These are phyloP conservation scores for Mariannaea elegans DNA, from an alignment of 2,329 filamentous ascomycete species.

Conservation along the genomic window DNA sequence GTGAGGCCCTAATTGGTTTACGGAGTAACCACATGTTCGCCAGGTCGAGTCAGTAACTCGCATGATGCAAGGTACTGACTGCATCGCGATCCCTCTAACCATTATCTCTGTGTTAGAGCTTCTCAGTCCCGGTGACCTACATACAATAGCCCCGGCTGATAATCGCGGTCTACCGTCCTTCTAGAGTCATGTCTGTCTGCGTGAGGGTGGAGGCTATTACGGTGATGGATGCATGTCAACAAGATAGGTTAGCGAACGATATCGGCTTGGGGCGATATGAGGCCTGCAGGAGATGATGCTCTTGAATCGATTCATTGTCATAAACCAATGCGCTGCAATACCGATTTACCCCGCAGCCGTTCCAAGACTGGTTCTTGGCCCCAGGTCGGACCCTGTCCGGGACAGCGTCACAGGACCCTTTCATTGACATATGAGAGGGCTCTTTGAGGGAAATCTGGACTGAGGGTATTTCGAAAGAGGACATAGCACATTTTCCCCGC, in stretches of 20 bases:
- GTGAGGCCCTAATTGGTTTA: too few relatives aligned
- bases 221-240: background rate
- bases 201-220: background rate
- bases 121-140: background rate
- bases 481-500: conserved; percentile 12
- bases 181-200: conserved; percentile 1
- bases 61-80: conserved; percentile 33
- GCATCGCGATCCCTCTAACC: background rate
- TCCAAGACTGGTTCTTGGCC: conserved; percentile 14
- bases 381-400: conserved; percentile 17
- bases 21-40: conserved; percentile 2
- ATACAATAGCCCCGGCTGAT: background rate
- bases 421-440: conserved; percentile 4
- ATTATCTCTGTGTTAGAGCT: background rate
- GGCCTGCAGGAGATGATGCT: too few relatives aligned
- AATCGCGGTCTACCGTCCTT: conserved; percentile 12
- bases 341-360: conserved; percentile 35
- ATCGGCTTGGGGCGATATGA: too few relatives aligned
- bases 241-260: background rate
- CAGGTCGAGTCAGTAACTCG: conserved; percentile 18
- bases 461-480: conserved; percentile 24
- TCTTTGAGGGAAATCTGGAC: background rate
- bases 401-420: conserved; percentile 31
- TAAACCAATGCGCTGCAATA: conserved; percentile 28
- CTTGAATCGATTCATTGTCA: conserved; percentile 12